Percentiles rank a stretch among this genome's conserved stretches.
These are phyloP conservation scores for Aspergillus brunneoviolaceus DNA, from an alignment of 2,329 filamentous ascomycete species.

Conservation along the genomic window DNA sequence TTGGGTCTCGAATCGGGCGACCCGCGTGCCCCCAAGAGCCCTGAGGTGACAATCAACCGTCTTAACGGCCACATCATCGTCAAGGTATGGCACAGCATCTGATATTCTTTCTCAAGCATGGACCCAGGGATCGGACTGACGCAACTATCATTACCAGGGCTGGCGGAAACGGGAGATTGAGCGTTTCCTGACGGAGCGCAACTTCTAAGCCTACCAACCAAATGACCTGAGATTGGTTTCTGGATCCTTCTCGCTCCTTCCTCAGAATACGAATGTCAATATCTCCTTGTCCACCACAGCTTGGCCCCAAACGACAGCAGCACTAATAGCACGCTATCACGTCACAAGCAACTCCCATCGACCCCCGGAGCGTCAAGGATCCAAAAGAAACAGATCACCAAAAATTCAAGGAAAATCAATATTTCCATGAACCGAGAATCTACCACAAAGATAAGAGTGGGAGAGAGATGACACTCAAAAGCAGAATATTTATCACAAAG, in stretches of 20 bases:
- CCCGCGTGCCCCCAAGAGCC: conserved; percentile 29
- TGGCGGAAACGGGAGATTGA: conserved; percentile 51
- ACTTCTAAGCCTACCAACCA: conserved; percentile 35
- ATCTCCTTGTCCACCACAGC: not conserved
- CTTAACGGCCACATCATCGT: conserved; percentile 73
- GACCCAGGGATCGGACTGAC: not conserved
- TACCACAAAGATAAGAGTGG: not conserved
- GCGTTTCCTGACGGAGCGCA: conserved; percentile 49
- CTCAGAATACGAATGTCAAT: conserved; percentile 8
- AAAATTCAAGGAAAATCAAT: not conserved
- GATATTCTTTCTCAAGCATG: too few species aligned
- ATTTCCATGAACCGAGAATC: not conserved
- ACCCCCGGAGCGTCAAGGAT: not conserved
- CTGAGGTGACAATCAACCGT: conserved; percentile 52
- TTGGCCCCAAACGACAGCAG: not conserved
- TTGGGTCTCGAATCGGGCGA: conserved; percentile 57
- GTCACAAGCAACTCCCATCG: not conserved
- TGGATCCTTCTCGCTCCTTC: conserved; percentile 8
- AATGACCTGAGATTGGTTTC: conserved; percentile 10
- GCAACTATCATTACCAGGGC: conserved; percentile 39
- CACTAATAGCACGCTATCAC: not conserved
- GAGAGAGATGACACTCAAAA: not conserved
- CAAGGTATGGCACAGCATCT: conserved; percentile 54
- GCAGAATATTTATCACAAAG: not conserved
- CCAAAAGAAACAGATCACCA: not conserved